Evolutionary conservation across 2,329 filamentous ascomycete genomes (phyloP).

Genomic region (Botryosphaeria dothidea): DNA sequence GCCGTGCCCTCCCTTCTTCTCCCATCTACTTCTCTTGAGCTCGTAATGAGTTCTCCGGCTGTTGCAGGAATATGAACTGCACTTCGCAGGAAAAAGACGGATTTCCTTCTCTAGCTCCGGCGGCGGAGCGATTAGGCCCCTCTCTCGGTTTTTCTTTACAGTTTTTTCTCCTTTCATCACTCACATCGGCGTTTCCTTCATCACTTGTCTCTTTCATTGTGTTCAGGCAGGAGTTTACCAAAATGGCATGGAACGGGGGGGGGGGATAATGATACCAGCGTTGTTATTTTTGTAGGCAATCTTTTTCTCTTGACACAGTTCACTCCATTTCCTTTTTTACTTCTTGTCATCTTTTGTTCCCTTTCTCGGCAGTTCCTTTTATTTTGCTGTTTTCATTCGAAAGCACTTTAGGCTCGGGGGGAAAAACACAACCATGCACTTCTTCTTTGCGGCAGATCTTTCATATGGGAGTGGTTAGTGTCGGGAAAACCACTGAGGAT

Average conservation of each 20-base stretch:
- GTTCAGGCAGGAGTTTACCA: constrained; percentile 3
- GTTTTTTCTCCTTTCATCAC: background rate
- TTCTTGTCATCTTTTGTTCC: background rate
- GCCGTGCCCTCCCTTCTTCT: background rate
- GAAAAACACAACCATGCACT: no score
- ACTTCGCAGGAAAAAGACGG: no score
- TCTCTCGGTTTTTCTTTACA: no score
- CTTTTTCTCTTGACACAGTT: background rate
- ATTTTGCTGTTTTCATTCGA: no score
- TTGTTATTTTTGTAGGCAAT: background rate
- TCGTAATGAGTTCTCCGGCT: no score
- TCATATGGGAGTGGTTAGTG: no score
- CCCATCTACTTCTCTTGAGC: background rate
- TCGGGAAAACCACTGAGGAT: no score
- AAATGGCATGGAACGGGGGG: constrained; percentile 5
- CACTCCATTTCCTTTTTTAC: background rate
- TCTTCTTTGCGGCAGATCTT: no score
- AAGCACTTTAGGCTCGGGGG: no score
- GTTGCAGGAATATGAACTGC: no score
- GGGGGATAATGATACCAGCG: constrained; percentile 12
- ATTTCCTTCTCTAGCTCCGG: no score
- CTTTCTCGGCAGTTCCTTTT: background rate
- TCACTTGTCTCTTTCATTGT: background rate
- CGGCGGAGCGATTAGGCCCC: no score
- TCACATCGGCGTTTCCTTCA: background rate